These are phyloP conservation scores for Scheffersomyces amazonensis DNA, from an alignment of 805 yeast species.

Conservation along the genomic window DNA sequence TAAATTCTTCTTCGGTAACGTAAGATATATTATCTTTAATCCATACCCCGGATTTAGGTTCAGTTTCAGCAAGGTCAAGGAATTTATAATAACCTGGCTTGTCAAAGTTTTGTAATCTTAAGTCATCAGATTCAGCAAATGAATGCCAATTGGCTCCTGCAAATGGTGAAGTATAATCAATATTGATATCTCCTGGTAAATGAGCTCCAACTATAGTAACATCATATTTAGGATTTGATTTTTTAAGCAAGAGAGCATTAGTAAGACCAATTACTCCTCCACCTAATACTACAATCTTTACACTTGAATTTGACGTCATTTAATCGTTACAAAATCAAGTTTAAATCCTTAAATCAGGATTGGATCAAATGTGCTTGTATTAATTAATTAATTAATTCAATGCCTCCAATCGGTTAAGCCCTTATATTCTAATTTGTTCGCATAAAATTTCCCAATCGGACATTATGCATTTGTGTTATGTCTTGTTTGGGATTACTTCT, in stretches of 20 bases:
- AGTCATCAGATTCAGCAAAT: constrained; percentile 46
- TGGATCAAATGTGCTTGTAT: no score
- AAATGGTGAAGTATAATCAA: constrained; percentile 59
- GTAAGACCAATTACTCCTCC: constrained; percentile 41
- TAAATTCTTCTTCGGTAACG: constrained; percentile 8
- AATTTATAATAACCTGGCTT: constrained; percentile 47
- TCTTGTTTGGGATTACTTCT: no score
- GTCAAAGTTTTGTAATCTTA: constrained; percentile 41
- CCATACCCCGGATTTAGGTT: constrained; percentile 51
- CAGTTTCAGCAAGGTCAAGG: constrained; percentile 40
- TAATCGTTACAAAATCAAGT: no score
- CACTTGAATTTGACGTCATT: no score
- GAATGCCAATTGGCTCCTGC: constrained; percentile 76
- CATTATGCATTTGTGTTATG: no score
- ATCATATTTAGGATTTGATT: constrained; percentile 14
- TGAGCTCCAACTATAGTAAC: constrained; percentile 32
- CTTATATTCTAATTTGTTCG: no score
- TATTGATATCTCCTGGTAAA: constrained; percentile 54
- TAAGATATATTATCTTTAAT: constrained; percentile 15
- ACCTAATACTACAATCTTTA: constrained; percentile 18
- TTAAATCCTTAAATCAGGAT: no score
- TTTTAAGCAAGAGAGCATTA: constrained; percentile 28
- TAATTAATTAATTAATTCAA: no score
- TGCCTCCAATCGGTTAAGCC: no score
- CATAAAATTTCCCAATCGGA: no score